These are phyloP conservation scores for Tylopilus cervinicoccineus DNA, from an alignment of 768 basidiomycete species.

Conservation along the genomic window DNA sequence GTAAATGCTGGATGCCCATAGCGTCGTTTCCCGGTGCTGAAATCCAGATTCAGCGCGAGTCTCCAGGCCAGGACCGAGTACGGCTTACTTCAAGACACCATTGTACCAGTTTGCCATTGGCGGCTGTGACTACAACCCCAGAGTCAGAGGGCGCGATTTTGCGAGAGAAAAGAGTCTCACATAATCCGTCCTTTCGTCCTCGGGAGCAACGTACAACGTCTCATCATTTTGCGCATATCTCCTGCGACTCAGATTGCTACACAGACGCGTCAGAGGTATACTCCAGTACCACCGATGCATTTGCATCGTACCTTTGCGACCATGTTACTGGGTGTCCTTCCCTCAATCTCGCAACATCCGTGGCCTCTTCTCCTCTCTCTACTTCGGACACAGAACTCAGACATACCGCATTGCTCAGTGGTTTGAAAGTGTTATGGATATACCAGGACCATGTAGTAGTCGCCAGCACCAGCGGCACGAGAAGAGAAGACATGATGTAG, in stretches of 20 bases:
- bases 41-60: conserved; percentile 2
- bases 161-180: conserved; percentile 35
- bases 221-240: conserved; percentile 94
- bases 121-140: conserved; percentile 73
- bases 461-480: conserved; percentile 71
- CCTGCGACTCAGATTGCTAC: conserved; percentile 76
- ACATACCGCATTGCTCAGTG: conserved; percentile 79
- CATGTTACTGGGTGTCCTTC: conserved; percentile 84
- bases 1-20: conserved; percentile 95
- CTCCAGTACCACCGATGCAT: not conserved
- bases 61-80: not conserved
- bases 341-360: conserved; percentile 68
- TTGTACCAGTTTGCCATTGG: conserved; percentile 95
- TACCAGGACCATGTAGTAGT: conserved; percentile 83
- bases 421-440: conserved; percentile 60
- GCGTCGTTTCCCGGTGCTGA: conserved; percentile 86
- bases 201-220: conserved; percentile 91
- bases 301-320: conserved; percentile 67
- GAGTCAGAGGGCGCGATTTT: conserved; percentile 3
- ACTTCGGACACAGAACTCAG: conserved; percentile 87
- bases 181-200: conserved; percentile 90
- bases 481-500: conserved; percentile 54
- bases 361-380: conserved; percentile 82
- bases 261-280: conserved; percentile 1
- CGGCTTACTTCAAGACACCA: conserved; percentile 80